phyloP scores from a whole-genome alignment of 176 grass and related monocot genomes.

The Typha latifolia region DNA sequence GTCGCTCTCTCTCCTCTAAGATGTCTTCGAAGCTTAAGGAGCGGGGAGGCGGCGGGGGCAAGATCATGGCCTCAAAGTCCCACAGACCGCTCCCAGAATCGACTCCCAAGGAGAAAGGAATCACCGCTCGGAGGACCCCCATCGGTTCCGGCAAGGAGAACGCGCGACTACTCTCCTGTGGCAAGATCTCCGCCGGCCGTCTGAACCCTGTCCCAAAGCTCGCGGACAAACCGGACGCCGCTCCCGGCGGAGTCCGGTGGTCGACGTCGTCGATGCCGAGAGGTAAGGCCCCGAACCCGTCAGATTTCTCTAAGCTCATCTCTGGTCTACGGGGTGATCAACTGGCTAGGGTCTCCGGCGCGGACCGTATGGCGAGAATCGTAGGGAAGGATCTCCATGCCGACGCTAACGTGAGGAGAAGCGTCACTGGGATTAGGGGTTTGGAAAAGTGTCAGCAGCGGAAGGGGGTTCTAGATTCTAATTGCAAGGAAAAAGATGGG shows the following conservation, averaged over 20 bases:
- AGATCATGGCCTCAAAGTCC: constrained; percentile 20
- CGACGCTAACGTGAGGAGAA: constrained; percentile 35
- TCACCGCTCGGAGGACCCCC: constrained; percentile 1
- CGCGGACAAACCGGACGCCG: constrained; percentile 1
- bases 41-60: constrained; percentile 43
- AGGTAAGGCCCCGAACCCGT: constrained; percentile 50
- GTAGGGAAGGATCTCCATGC: constrained; percentile 31
- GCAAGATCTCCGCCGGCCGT: constrained; percentile 34
- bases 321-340: constrained; percentile 27
- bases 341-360: constrained; percentile 19
- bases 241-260: constrained; percentile 34
- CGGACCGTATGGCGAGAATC: constrained; percentile 32
- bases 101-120: constrained; percentile 12
- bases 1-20: constrained; percentile 21
- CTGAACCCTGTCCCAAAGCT: constrained; percentile 19
- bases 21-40: constrained; percentile 83
- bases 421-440: constrained; percentile 37
- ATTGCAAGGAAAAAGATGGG: constrained; percentile 15
- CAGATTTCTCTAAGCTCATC: constrained; percentile 36
- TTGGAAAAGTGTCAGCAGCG: constrained; percentile 24
- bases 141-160: constrained; percentile 33
- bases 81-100: neutral
- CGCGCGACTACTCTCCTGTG: constrained; percentile 23
- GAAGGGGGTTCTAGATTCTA: neutral
- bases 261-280: constrained; percentile 77